phyloP scores from a whole-genome alignment of 2,329 filamentous ascomycete genomes.

The Trichophyton schoenleinii region DNA sequence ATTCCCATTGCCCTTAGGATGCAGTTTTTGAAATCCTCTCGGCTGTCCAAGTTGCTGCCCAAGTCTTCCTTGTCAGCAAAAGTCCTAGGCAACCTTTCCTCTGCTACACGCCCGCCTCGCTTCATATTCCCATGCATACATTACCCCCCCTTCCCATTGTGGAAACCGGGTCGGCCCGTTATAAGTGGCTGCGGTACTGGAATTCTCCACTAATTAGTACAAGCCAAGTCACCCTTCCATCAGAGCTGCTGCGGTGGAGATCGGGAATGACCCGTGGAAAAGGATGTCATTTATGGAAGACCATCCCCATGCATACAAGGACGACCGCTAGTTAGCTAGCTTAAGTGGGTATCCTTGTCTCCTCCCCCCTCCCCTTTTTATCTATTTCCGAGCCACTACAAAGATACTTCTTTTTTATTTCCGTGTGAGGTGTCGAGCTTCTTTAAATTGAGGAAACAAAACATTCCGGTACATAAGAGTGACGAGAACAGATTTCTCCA shows the following conservation, averaged over 20 bases:
- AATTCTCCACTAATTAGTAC: conserved; percentile 4
- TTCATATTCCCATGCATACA: neutral
- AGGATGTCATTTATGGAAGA: neutral
- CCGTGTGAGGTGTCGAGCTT: conserved; percentile 2
- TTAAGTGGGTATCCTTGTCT: neutral
- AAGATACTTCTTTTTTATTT: neutral
- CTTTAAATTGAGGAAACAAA: conserved; percentile 1
- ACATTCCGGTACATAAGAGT: conserved; percentile 10
- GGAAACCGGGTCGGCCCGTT: conserved; percentile 5
- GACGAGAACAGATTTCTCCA: conserved; percentile 11
- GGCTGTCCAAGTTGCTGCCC: conserved; percentile 2
- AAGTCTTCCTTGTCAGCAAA: neutral
- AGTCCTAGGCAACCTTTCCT: neutral
- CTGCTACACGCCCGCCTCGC: conserved; percentile 1
- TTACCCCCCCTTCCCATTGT: neutral
- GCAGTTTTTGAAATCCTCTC: neutral
- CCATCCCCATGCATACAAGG: neutral
- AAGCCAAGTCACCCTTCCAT: neutral
- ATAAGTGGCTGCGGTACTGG: neutral
- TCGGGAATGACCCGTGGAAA: neutral
- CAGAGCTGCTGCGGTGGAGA: neutral
- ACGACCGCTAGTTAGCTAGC: neutral
- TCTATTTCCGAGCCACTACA: neutral
- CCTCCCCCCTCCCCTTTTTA: neutral
- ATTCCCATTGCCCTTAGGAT: neutral